A percentile compares a stretch with the other conserved stretches of the same genome.
Conservation (phyloP, 306 rosid species). For the Erythrophleum fordii region DNA sequence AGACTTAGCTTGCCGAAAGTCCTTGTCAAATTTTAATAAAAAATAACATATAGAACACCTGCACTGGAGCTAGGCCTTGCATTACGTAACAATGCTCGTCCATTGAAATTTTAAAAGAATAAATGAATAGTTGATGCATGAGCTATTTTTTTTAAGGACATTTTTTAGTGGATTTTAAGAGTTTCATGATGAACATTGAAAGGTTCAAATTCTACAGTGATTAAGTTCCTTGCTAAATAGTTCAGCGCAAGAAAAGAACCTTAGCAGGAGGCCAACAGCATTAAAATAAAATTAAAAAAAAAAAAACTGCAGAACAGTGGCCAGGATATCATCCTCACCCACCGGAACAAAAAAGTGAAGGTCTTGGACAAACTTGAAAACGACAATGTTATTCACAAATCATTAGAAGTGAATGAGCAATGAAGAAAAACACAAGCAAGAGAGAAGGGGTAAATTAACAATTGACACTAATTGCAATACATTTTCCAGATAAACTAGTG, state of each 20-base stretch:
- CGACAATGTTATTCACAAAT: constrained; percentile 75
- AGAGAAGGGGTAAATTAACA: neutral
- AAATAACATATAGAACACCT: neutral
- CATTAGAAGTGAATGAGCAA: neutral
- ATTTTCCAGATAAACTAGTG: neutral
- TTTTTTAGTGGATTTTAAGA: neutral
- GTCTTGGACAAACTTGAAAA: constrained; percentile 95
- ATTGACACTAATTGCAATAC: neutral
- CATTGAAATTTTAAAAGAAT: neutral
- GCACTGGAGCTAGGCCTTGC: neutral
- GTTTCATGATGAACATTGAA: constrained; percentile 6
- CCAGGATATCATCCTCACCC: constrained; percentile 78
- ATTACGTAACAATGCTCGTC: too few species aligned
- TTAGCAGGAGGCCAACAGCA: constrained; percentile 87
- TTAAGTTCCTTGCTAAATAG: constrained; percentile 23
- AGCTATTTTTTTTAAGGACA: neutral
- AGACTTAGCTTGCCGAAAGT: too few species aligned
- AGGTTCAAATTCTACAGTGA: constrained; percentile 29
- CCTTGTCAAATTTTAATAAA: too few species aligned
- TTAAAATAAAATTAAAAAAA: too few species aligned
- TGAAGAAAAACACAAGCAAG: neutral
- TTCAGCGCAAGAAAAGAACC: constrained; percentile 52
- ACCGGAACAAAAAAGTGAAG: constrained; percentile 96
- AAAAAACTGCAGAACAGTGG: constrained; percentile 85
- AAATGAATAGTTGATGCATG: neutral